A percentile compares a stretch with the other conserved stretches of the same genome.
These are phyloP conservation scores for Mercurialis annua DNA, from an alignment of 345 rosid species.

Conservation along the genomic window DNA sequence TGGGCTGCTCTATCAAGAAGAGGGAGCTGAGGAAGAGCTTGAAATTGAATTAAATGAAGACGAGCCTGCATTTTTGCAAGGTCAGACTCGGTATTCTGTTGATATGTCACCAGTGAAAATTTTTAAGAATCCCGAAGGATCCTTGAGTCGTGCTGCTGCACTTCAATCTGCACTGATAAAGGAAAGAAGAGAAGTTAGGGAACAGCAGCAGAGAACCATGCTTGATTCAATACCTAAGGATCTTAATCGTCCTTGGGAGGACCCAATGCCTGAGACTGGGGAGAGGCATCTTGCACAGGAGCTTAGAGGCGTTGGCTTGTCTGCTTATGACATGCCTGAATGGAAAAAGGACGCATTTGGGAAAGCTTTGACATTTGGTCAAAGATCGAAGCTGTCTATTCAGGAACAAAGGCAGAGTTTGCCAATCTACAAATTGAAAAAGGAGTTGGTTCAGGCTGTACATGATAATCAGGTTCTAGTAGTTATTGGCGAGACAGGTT, in stretches of 20 bases:
- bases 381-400: constrained; percentile 85
- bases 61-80: constrained; percentile 85
- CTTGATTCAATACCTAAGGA: constrained; percentile 96
- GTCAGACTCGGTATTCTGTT: constrained; percentile 49
- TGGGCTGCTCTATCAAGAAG: constrained; percentile 35
- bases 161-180: constrained; percentile 92
- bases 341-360: constrained; percentile 99
- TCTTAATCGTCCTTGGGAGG: constrained; percentile 99
- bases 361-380: constrained; percentile 79
- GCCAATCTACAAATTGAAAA: constrained; percentile 89
- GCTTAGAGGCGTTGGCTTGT: constrained; percentile 90
- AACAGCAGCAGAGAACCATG: constrained; percentile 94
- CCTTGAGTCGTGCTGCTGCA: constrained; percentile 93
- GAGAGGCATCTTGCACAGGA: constrained; percentile 99
- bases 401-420: constrained; percentile 92
- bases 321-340: constrained; percentile 94
- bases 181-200: constrained; percentile 84
- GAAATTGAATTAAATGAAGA: constrained; percentile 94
- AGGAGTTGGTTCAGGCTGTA: constrained; percentile 82
- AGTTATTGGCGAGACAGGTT: constrained; percentile 87
- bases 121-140: constrained; percentile 92
- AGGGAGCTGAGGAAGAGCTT: constrained; percentile 93
- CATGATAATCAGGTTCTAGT: constrained; percentile 85
- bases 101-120: constrained; percentile 95
- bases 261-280: constrained; percentile 91